Base-by-base conservation (phyloP, 345 rosid species). In the Pugionium cornutum region DNA sequence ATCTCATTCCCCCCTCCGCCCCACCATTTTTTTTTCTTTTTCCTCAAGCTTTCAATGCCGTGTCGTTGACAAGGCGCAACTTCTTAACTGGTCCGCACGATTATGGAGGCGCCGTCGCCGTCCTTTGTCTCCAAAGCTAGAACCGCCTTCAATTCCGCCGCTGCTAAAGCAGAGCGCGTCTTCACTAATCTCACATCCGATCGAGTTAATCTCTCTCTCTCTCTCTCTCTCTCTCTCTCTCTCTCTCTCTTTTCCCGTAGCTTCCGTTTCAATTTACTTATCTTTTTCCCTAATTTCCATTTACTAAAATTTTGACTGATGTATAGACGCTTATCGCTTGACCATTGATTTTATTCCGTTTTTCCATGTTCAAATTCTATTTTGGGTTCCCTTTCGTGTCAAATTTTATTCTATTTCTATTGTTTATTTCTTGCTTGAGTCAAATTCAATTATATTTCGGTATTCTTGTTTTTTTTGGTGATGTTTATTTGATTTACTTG, bases 161-260 rank as follows among this genome's bases (percentile, higher is more conserved):
- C 98, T 11, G 97, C 96, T 60, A 87, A 88, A 82, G 97, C 98
- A 79, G 98, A 92, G 84, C 97, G 94, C 45, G 98, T 88, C 58
- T 74, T 92, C 77, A 82, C 84, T 69, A 96, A 92, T 74, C 78
- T 92, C 57, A 83, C 74, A 77, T 86, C 88, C 76, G 97, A 92
- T 81, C 89, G 78, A 76, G 96, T 96, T 87, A 1, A 48, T 26
- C 25, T 46, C 4, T n/a, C n/a, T 53, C 43, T 52, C 37, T 44
- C 45, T 39, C n/a, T 45, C n/a, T n/a, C 41, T 8, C 33, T 49
- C 33, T 27, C 32, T 26, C 25, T 46, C 4, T n/a, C n/a, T 53
- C 43, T 52, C 41, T 8, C 33, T 49, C 33, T 27, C 32, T 49
- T 6, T 11, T 41, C 47, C 70, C 69, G 53, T 56, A 62, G 68